Conservation (phyloP, 169 alveolate species). For the Neospora caninum region DNA sequence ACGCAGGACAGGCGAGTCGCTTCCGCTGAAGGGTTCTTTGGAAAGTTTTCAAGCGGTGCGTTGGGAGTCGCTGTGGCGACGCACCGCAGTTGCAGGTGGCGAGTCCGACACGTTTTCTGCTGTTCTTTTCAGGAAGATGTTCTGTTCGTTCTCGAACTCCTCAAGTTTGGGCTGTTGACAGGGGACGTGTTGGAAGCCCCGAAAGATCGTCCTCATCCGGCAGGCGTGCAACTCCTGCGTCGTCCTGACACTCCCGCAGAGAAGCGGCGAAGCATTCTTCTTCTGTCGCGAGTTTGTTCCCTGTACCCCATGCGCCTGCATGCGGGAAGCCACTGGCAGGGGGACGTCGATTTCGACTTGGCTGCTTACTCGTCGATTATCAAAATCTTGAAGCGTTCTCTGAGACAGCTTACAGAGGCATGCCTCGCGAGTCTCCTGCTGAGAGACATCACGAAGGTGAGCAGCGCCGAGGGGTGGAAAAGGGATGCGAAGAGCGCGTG, state of each 20-base stretch:
- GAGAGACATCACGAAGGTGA: not conserved
- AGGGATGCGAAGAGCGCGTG: not conserved
- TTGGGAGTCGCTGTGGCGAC: not conserved
- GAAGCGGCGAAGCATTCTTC: not conserved
- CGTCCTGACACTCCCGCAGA: not conserved
- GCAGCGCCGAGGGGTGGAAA: not conserved
- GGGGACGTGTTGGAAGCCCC: not conserved
- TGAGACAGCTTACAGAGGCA: slow-evolving; percentile 2
- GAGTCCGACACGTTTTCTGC: not conserved
- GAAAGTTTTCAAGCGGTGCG: too few relatives aligned
- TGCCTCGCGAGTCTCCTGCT: not conserved
- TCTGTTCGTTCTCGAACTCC: not conserved
- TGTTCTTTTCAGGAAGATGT: not conserved
- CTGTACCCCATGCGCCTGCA: slow-evolving; percentile 19
- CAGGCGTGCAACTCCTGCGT: not conserved
- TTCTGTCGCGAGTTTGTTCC: not conserved
- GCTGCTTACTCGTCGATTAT: not conserved
- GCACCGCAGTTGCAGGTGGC: not conserved
- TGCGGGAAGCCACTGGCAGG: not conserved
- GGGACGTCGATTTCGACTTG: not conserved
- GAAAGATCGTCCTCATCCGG: not conserved
- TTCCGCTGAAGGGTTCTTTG: too few relatives aligned
- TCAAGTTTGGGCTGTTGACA: not conserved
- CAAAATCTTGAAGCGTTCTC: not conserved
- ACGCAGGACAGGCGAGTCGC: too few relatives aligned